phyloP scores from a whole-genome alignment of 1,284 basidiomycete species.

The Melanopsichium pennsylvanicum region DNA sequence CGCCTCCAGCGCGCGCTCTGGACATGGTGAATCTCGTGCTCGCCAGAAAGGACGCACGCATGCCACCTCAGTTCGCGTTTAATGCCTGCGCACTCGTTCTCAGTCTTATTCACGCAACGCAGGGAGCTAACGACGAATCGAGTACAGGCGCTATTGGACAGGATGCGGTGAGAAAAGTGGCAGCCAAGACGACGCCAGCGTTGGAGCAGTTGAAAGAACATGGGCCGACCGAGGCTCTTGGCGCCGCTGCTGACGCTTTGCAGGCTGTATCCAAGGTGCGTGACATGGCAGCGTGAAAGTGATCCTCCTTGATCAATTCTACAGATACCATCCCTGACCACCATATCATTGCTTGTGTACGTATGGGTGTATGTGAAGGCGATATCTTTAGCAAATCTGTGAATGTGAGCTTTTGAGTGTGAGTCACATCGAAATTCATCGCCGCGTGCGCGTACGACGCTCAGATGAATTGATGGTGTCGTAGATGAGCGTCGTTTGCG shows the following conservation, averaged over 20 bases:
- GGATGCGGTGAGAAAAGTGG: conserved; percentile 22
- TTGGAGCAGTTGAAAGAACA: conserved; percentile 28
- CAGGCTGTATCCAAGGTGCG: conserved; percentile 12
- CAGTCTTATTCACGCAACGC: conserved; percentile 23
- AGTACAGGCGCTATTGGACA: conserved; percentile 24
- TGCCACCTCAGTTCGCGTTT: conserved; percentile 56
- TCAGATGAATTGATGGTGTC: too few species aligned
- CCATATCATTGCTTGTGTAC: too few species aligned
- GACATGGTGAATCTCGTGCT: conserved; percentile 56
- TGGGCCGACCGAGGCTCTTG: conserved; percentile 41
- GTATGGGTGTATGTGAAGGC: too few species aligned
- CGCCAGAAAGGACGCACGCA: conserved; percentile 51
- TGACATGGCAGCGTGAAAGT: too few species aligned
- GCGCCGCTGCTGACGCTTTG: conserved; percentile 30
- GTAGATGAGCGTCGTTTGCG: too few species aligned
- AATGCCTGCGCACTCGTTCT: conserved; percentile 51
- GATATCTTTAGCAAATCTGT: too few species aligned
- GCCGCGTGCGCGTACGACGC: too few species aligned
- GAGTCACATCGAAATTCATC: too few species aligned
- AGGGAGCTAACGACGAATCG: background rate
- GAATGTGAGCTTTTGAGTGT: too few species aligned
- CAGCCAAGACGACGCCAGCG: conserved; percentile 14
- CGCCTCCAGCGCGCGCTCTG: conserved; percentile 39
- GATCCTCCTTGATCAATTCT: too few species aligned
- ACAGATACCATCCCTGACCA: background rate